These are phyloP conservation scores for Marasmius tenuissimus DNA, from an alignment of 1,284 basidiomycete genomes.

Conservation along the genomic window DNA sequence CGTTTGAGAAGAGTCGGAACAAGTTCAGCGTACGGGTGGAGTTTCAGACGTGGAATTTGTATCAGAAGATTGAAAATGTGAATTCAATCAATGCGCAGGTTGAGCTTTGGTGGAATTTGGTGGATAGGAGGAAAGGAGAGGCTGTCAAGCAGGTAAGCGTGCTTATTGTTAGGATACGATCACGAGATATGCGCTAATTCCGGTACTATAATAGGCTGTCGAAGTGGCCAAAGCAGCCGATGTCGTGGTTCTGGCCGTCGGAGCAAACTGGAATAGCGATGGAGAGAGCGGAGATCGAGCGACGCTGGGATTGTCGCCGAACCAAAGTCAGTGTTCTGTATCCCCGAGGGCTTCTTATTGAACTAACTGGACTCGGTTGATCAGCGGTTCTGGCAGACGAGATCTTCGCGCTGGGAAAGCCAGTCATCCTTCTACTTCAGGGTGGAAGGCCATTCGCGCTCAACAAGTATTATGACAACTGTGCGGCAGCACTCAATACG, in stretches of 20 bases:
- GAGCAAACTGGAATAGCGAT: constrained; percentile 30
- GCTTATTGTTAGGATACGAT: neutral
- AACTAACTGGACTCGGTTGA: neutral
- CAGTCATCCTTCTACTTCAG: constrained; percentile 26
- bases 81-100: constrained; percentile 26
- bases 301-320: constrained; percentile 25
- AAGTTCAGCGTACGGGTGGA: constrained; percentile 22
- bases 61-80: constrained; percentile 27
- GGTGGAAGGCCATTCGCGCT: constrained; percentile 29
- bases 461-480: constrained; percentile 23
- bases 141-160: constrained; percentile 19
- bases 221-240: constrained; percentile 25
- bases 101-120: constrained; percentile 29
- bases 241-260: constrained; percentile 27
- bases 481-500: constrained; percentile 25
- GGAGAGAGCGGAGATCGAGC: constrained; percentile 28
- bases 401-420: constrained; percentile 26
- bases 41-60: constrained; percentile 26
- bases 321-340: constrained; percentile 23
- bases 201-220: constrained; percentile 18
- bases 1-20: constrained; percentile 20
- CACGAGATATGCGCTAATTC: neutral
- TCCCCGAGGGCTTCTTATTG: neutral
- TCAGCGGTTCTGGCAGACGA: constrained; percentile 25
- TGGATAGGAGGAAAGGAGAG: constrained; percentile 18